Conservation (phyloP, 805 yeast species). For the Vanderwaltozyma polyspora region DNA sequence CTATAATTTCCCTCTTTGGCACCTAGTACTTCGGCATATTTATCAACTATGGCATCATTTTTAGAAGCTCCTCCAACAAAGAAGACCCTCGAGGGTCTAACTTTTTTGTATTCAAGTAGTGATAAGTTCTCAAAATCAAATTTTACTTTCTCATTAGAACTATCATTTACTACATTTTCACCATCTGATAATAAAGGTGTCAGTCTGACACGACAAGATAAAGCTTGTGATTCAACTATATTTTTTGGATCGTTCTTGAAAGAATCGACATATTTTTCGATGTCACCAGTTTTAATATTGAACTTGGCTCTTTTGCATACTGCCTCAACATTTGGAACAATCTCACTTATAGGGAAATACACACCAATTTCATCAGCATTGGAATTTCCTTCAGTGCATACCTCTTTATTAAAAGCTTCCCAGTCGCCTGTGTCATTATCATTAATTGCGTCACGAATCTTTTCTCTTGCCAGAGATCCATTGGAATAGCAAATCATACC, state of each 20-base stretch:
- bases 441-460: conserved; percentile 46
- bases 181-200: conserved; percentile 56
- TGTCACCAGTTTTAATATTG: conserved; percentile 19
- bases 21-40: conserved; percentile 62
- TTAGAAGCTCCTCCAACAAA: conserved; percentile 85
- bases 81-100: conserved; percentile 55
- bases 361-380: conserved; percentile 48
- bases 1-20: conserved; percentile 48
- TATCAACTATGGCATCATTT: conserved; percentile 54
- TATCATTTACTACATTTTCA: conserved; percentile 1
- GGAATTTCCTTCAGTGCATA: conserved; percentile 27
- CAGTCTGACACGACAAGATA: conserved; percentile 70
- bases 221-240: conserved; percentile 78
- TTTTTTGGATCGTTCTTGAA: conserved; percentile 58
- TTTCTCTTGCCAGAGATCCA: conserved; percentile 80
- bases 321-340: conserved; percentile 69
- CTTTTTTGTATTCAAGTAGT: conserved; percentile 18
- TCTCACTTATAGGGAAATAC: conserved; percentile 84
- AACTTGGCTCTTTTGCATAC: conserved; percentile 46
- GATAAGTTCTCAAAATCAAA: conserved; percentile 28
- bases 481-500: conserved; percentile 93
- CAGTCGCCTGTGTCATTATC: conserved; percentile 33
- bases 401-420: conserved; percentile 47
- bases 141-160: conserved; percentile 11
- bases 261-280: conserved; percentile 25